Evolutionary conservation across 1,284 basidiomycete species (phyloP), one percentile per base, ranked within the genome.

Genomic region (Pseudozyma tsukubaensis): DNA sequence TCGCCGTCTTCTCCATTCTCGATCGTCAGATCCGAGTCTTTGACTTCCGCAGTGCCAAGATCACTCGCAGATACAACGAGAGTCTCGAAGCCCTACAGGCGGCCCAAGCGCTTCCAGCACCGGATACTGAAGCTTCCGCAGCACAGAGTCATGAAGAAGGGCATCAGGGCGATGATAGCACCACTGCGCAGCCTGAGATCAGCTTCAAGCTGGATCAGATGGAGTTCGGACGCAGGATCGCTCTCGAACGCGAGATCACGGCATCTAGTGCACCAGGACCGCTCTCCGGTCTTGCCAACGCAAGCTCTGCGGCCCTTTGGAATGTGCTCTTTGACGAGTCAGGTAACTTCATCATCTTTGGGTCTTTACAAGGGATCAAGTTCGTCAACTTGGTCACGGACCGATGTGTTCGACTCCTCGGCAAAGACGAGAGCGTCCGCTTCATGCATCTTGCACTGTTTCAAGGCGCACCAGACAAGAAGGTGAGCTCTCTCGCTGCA

Each of bases 171-270:
- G 19, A 57, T 12, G 12, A 24, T 0, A 40, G 42, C 5, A 39
- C 42, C 9, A 39, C 19, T 11, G 7, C 47, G 16, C 52, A 53
- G 21, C 51, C 37, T 0, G 29, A 37, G 1, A 53, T 72, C 0
- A 89, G 94, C 18, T 93, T 92, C 86, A 92, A 91, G 81, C 90
- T 99, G 11, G 97, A 99, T 72, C 94, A 98, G 85, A 99, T 99
- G 96, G 97, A 99, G 84, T 98, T 99, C 82, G 96, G 97, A n/a
- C 88, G 97, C 61, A 88, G 97, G 11, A 87, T 99, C 50, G 97
- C 97, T 1, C 87, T 91, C 14, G 97, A 99, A 85, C 89, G 93
- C 66, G 96, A 99, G 80, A 86, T 99, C 50, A 94, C 97, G 83
- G 88, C 91, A 42, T 89, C 91, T 40, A 74, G 76, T 88, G 89